A percentile compares a stretch with the other conserved stretches of the same genome.
Conservation (phyloP, 1,284 basidiomycete genomes). For the Ustilago shanxiensis region DNA sequence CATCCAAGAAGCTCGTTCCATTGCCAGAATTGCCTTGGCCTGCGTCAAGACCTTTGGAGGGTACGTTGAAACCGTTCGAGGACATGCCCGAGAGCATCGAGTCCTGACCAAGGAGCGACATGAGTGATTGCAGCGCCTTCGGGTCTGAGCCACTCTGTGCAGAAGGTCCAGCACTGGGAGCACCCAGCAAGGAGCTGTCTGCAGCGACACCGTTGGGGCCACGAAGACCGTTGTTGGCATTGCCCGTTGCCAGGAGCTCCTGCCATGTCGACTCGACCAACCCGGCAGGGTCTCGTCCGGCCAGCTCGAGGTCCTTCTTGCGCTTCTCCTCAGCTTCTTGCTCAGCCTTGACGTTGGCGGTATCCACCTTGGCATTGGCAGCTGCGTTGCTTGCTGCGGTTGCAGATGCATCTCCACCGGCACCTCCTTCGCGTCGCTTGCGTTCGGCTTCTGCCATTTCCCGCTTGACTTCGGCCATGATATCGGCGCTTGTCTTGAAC, state of each 20-base stretch:
- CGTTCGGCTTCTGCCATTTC: conserved; percentile 62
- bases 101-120: conserved; percentile 52
- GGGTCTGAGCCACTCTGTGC: conserved; percentile 32
- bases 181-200: conserved; percentile 36
- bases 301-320: conserved; percentile 45
- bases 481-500: conserved; percentile 63
- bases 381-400: conserved; percentile 22
- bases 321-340: conserved; percentile 46
- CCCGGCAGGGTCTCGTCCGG: conserved; percentile 48
- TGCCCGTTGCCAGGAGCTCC: conserved; percentile 44
- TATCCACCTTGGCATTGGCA: conserved; percentile 38
- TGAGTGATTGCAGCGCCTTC: conserved; percentile 50
- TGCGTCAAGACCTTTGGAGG: conserved; percentile 19
- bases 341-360: conserved; percentile 47
- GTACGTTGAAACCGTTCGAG: conserved; percentile 20
- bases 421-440: conserved; percentile 46
- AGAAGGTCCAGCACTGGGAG: conserved; percentile 30
- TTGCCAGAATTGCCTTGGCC: conserved; percentile 15
- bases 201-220: conserved; percentile 13
- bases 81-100: conserved; percentile 44
- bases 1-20: conserved; percentile 37
- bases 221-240: conserved; percentile 21
- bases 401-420: conserved; percentile 18
- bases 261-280: conserved; percentile 59
- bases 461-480: conserved; percentile 66